Evolutionary conservation across 2,329 filamentous ascomycete genomes (phyloP).

Genomic region (Bretziella fagacearum): DNA sequence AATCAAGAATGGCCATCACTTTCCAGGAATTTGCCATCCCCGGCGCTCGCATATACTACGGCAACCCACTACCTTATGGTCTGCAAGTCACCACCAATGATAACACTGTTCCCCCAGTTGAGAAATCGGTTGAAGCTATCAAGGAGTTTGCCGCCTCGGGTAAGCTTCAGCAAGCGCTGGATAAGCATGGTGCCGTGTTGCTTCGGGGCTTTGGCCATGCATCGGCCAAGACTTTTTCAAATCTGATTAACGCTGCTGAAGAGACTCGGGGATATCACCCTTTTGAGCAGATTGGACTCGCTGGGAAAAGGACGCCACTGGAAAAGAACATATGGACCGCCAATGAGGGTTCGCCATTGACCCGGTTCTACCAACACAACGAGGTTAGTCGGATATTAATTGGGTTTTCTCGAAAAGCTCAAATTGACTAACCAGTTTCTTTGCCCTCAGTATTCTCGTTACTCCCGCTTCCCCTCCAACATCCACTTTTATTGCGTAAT

Average conservation of each 20-base stretch:
- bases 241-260: constrained; percentile 14
- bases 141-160: constrained; percentile 12
- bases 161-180: constrained; percentile 11
- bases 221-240: constrained; percentile 16
- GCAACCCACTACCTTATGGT: constrained; percentile 13
- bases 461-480: constrained; percentile 15
- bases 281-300: constrained; percentile 20
- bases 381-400: constrained; percentile 12
- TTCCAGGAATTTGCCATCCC: constrained; percentile 14
- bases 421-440: background rate
- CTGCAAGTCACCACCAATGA: constrained; percentile 10
- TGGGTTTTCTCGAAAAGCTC: background rate
- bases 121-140: constrained; percentile 10
- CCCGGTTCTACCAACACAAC: constrained; percentile 17
- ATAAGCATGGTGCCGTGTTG: constrained; percentile 15
- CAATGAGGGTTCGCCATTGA: constrained; percentile 16
- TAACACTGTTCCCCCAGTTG: background rate
- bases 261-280: constrained; percentile 13
- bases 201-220: constrained; percentile 13
- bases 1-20: constrained; percentile 5
- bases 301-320: constrained; percentile 15
- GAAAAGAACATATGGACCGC: constrained; percentile 17
- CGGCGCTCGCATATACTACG: constrained; percentile 13
- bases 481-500: constrained; percentile 16
- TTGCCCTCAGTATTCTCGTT: constrained; percentile 15